Base-by-base conservation (phyloP, 2,329 filamentous ascomycete genomes). In the Laburnicola sp. region DNA sequence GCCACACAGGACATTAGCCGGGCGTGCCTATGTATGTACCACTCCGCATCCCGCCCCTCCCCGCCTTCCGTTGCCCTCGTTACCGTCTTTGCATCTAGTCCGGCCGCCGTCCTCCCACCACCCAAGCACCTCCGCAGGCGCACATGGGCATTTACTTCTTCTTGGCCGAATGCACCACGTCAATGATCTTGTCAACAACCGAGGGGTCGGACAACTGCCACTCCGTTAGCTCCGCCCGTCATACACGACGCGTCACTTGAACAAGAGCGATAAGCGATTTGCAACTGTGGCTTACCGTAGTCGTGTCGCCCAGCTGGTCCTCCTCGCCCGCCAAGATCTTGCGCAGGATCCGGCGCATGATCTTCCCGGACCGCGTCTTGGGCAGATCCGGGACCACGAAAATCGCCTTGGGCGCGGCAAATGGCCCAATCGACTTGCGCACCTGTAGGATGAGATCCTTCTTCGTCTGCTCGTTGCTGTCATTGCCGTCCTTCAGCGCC, bases 281-380 rank as follows among this genome's bases (percentile, higher is more conserved):
- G 32, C 27, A 21, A 41, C 32, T n/a, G 37, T 21, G 35, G 79
- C 88, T 79, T 81, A 95, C 90, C 61, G 94, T 97, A 21, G 89
- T 89, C 31, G 82, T 95, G 70, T 99, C 94, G 64, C 94, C 94
- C 47, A 99, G 81, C 76, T 96, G 92, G 74, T 99, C 94, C 76
- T 97, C 93, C 80, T 99, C 94, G 31, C 93, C 93, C 11, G 92
- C 92, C 63, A 99, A 77, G 69, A 99, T 96, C 89, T 99, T 99
- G 66, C 94, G 84, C 79, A 99, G 77, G 70, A 99, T 96, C 59
- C 94, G 86, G 58, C 94, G 85, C 94, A 99, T 99, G 70, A 99
- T 99, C 87, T 99, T 99, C 61, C 94, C 94, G 63, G 89, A 96
- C 64, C 94, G 84, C 32, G 94, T 99, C 86, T 99, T 97, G 66